Percentiles rank a stretch among this genome's conserved stretches.
phyloP scores from a whole-genome alignment of 2,329 filamentous ascomycete species.

The Cytospora chrysosperma region DNA sequence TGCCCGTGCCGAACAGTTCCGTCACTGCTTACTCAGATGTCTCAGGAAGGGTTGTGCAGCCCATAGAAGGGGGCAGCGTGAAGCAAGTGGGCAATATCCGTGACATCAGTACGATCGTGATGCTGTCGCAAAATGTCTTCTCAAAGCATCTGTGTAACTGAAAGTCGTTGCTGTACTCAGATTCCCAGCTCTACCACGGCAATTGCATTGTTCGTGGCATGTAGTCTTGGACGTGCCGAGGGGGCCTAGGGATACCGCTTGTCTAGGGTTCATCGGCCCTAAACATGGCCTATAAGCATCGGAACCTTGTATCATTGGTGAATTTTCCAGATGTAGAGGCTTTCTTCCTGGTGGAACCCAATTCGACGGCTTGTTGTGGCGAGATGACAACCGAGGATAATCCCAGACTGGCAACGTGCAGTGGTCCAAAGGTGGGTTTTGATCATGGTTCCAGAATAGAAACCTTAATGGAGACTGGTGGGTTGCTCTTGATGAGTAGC shows the following conservation, averaged over 20 bases:
- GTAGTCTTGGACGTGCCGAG: background rate
- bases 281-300: background rate
- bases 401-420: background rate
- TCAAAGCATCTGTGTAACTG: background rate
- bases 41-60: background rate
- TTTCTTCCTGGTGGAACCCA: background rate
- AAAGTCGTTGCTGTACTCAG: background rate
- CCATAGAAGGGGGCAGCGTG: background rate
- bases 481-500: background rate
- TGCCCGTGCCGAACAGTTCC: constrained; percentile 7
- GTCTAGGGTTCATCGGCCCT: background rate
- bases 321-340: background rate
- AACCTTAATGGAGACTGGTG: background rate
- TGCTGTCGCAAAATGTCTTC: background rate
- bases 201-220: constrained; percentile 1
- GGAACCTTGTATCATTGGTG: background rate
- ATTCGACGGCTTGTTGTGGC: background rate
- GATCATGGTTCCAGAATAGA: background rate
- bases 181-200: background rate
- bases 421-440: background rate
- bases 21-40: background rate
- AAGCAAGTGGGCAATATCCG: constrained; percentile 4
- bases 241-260: background rate
- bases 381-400: background rate
- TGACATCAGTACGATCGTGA: constrained; percentile 1